Evolutionary conservation across 1,284 basidiomycete genomes (phyloP), one percentile per base, ranked within the genome.

Genomic region (Sphagnurus paluster): DNA sequence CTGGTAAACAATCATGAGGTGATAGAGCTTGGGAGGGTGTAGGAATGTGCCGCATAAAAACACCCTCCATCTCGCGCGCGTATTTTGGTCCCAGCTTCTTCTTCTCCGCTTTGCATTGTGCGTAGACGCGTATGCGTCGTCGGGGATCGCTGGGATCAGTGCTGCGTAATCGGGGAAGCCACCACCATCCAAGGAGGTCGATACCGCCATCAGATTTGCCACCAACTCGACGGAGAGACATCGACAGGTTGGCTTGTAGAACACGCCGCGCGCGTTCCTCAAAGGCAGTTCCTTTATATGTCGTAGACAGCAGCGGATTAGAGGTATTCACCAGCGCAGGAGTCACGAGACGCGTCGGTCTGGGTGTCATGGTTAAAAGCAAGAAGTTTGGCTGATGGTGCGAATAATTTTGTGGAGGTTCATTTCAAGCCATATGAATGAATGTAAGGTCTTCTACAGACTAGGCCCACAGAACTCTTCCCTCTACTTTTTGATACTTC

Each of bases 161-260:
- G 2, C 24, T 25, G n/a, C 53, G 48, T 5, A 56, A 47, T 50
- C 56, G 16, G 10, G 90, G 90, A 2, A 94, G 69, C 81, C 84
- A 90, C 93, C 93, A 96, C 90, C 90, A 95, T 2, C 93, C 93
- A 36, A 85, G 67, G n/a, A 96, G 71, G 66, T 97, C 93, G 36
- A 96, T 72, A 0, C 93, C 93, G 6, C 90, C 88, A 64, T 96
- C 93, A 11, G 81, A 77, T 50, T 75, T 81, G 13, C 93, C 92
- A 1, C 93, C 93, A 13, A 93, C 83, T 39, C 79, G 78, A 35
- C 66, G 71, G 4, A 96, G 75, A 1, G 82, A 75, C 92, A 96
- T 96, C 36, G 87, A 88, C 28, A 95, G 70, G 46, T 80, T 67
- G 0, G 74, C 59, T 35, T 80, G 77, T 2, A 94, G 75, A 3